phyloP scores from a whole-genome alignment of 75 land plant species.

The Picea glauca region DNA sequence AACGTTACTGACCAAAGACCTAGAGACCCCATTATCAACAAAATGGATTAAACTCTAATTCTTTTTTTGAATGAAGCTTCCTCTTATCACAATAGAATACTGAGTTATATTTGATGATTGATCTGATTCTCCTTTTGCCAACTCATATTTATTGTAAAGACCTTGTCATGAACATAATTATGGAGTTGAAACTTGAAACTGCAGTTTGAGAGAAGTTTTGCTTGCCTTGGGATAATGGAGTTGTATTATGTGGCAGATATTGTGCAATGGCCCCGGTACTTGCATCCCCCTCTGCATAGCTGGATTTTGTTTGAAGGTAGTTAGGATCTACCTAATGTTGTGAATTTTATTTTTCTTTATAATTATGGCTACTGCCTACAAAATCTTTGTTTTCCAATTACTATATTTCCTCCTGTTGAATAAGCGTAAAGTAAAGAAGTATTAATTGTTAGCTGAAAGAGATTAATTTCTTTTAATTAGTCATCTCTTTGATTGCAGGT shows the following conservation, averaged over 20 bases:
- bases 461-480: background rate
- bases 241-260: constrained; percentile 43
- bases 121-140: background rate
- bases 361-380: background rate
- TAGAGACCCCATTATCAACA: no score
- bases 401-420: background rate
- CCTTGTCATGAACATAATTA: background rate
- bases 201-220: background rate
- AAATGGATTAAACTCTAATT: no score
- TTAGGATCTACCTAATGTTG: background rate
- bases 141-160: background rate
- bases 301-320: constrained; percentile 88
- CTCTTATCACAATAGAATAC: no score
- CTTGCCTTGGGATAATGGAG: background rate
- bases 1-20: no score
- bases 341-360: background rate
- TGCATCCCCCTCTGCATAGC: constrained; percentile 84
- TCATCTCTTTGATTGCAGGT: constrained; percentile 39
- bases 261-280: constrained; percentile 98
- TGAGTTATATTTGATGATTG: no score
- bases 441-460: background rate
- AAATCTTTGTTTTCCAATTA: constrained; percentile 1
- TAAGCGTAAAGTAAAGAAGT: background rate
- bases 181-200: background rate
- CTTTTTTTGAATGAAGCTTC: no score